phyloP scores from a whole-genome alignment of 2,329 filamentous ascomycete genomes.

The Botrytis aclada region DNA sequence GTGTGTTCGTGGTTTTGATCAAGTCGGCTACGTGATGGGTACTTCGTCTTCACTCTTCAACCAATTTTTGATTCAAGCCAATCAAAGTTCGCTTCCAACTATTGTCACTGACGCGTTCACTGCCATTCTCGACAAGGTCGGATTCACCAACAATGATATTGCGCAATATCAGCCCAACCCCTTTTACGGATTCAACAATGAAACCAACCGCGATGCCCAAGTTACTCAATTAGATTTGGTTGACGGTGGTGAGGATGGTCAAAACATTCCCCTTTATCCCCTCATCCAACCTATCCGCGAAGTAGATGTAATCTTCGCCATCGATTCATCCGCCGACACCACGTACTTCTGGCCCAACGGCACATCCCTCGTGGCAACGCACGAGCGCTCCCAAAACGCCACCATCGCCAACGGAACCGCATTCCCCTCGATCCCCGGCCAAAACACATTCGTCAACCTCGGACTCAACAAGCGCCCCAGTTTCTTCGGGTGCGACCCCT shows the following conservation, averaged over 20 bases:
- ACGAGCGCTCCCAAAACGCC: conserved; percentile 58
- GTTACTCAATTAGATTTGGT: conserved; percentile 62
- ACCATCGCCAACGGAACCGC: conserved; percentile 62
- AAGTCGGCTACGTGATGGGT: conserved; percentile 78
- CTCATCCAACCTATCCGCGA: conserved; percentile 69
- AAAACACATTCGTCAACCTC: conserved; percentile 75
- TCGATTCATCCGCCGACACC: conserved; percentile 76
- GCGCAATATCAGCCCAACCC: conserved; percentile 74
- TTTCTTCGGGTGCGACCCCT: conserved; percentile 75
- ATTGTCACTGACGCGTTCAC: conserved; percentile 51
- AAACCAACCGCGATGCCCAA: conserved; percentile 55
- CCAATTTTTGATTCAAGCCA: conserved; percentile 64
- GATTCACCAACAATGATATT: conserved; percentile 64
- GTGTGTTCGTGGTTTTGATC: conserved; percentile 80
- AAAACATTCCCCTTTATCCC: conserved; percentile 77
- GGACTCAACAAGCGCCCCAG: conserved; percentile 71
- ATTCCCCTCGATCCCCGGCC: conserved; percentile 70
- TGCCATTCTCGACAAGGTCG: conserved; percentile 53
- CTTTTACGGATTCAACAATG: conserved; percentile 63
- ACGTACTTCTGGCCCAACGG: conserved; percentile 71
- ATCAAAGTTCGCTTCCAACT: conserved; percentile 47
- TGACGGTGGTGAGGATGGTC: conserved; percentile 73
- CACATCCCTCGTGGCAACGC: conserved; percentile 70
- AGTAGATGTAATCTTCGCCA: conserved; percentile 77
- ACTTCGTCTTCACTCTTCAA: conserved; percentile 87